Evolutionary conservation across 768 basidiomycete genomes (phyloP).

Genomic region (Amanita phalloides): DNA sequence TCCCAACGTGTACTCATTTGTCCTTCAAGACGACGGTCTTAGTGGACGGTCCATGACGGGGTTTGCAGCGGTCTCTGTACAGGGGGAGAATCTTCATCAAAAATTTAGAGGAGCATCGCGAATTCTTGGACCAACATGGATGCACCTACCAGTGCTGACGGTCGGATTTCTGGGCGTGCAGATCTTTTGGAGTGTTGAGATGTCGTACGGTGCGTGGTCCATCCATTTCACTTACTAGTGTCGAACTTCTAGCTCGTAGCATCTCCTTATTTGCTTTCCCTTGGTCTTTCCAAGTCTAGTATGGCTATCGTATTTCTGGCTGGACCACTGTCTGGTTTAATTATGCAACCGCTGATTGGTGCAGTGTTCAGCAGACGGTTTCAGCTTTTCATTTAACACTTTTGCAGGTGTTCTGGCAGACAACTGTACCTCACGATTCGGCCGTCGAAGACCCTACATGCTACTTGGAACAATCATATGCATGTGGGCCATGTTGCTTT

Average conservation of each 20-base stretch:
- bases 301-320: conserved; percentile 92
- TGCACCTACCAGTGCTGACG: conserved; percentile 60
- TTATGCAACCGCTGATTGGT: conserved; percentile 90
- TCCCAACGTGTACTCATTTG: neutral
- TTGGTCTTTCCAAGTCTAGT: conserved; percentile 76
- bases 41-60: conserved; percentile 2
- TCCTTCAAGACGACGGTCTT: no score
- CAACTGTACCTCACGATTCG: conserved; percentile 72
- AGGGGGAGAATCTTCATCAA: conserved; percentile 13
- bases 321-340: conserved; percentile 80
- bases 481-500: conserved; percentile 61
- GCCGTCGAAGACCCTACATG: conserved; percentile 83
- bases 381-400: conserved; percentile 12
- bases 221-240: neutral
- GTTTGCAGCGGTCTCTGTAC: neutral
- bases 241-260: conserved; percentile 21
- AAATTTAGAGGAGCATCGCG: conserved; percentile 42
- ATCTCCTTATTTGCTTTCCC: conserved; percentile 81
- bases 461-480: conserved; percentile 57
- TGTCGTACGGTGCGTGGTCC: conserved; percentile 63
- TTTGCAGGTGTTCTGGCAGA: conserved; percentile 63
- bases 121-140: conserved; percentile 60
- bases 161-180: conserved; percentile 77
- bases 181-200: conserved; percentile 90
- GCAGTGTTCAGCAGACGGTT: conserved; percentile 2